These are phyloP conservation scores for Wickerhamiella infanticola DNA, from an alignment of 1,139 yeast species.

Conservation along the genomic window DNA sequence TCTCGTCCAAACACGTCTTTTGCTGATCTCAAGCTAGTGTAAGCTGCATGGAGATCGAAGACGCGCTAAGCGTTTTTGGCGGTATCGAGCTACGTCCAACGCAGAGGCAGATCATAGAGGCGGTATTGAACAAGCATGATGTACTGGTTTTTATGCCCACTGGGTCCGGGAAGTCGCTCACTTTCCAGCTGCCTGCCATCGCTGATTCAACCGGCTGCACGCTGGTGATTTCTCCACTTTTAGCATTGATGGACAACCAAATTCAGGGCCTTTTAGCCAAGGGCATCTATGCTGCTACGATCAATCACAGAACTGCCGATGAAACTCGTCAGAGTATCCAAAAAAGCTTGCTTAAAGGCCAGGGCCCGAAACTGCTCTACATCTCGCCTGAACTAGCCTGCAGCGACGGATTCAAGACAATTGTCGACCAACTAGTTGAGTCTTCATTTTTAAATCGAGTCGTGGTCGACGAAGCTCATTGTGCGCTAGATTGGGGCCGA, in stretches of 20 bases:
- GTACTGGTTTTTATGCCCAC: conserved; percentile 84
- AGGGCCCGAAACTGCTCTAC: conserved; percentile 39
- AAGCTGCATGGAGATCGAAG: background rate
- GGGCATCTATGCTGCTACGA: conserved; percentile 44
- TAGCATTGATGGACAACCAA: conserved; percentile 86
- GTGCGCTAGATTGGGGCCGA: conserved; percentile 98
- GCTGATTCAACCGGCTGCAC: conserved; percentile 48
- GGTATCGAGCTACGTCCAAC: conserved; percentile 40
- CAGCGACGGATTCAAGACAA: conserved; percentile 13
- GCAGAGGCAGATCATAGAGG: conserved; percentile 58
- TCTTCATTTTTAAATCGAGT: conserved; percentile 31
- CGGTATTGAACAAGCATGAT: conserved; percentile 55
- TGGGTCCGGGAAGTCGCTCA: conserved; percentile 83
- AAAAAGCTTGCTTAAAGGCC: conserved; percentile 13
- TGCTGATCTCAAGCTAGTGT: background rate
- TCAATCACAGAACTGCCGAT: conserved; percentile 15
- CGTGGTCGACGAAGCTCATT: conserved; percentile 96
- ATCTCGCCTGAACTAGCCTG: conserved; percentile 55
- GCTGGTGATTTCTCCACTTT: conserved; percentile 72
- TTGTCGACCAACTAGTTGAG: conserved; percentile 11
- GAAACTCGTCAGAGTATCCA: conserved; percentile 12
- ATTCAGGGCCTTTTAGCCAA: conserved; percentile 50
- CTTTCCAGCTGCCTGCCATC: conserved; percentile 77
- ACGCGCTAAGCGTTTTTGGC: conserved; percentile 15
- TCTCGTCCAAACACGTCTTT: background rate